Conservation (phyloP, 2,329 filamentous ascomycete genomes). For the Stylonectria norvegica region DNA sequence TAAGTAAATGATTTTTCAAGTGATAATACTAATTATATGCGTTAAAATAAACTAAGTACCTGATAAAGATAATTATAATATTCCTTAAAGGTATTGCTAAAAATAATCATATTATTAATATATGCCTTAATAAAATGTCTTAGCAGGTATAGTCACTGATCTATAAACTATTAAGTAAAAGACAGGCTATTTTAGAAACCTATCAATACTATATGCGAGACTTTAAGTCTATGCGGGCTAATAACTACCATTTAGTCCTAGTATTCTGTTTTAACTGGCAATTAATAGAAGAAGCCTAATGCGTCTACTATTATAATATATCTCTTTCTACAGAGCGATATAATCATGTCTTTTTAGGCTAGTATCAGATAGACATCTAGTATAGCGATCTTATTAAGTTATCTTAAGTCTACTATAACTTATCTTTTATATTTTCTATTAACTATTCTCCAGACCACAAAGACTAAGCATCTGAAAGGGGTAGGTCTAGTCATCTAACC, state of each 20-base stretch:
- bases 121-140: background rate
- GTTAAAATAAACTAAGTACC: too few relatives aligned
- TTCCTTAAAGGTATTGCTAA: background rate
- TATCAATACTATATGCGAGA: background rate
- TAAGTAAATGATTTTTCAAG: background rate
- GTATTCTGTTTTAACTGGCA: background rate
- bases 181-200: background rate
- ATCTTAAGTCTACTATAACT: background rate
- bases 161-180: background rate
- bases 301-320: constrained; percentile 1
- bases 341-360: constrained; percentile 1
- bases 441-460: constrained; percentile 1
- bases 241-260: background rate
- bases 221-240: background rate
- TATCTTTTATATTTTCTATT: constrained; percentile 1
- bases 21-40: too few relatives aligned
- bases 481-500: constrained; percentile 1
- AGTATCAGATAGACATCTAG: constrained; percentile 1
- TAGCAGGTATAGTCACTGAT: background rate
- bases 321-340: background rate
- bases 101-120: background rate
- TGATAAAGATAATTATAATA: too few relatives aligned
- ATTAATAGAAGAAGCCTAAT: constrained; percentile 2
- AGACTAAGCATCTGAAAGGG: background rate
- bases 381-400: background rate